Percentiles rank a stretch among this genome's conserved stretches.
Evolutionary conservation across 2,329 filamentous ascomycete genomes (phyloP).

Genomic region (Exophiala sideris): DNA sequence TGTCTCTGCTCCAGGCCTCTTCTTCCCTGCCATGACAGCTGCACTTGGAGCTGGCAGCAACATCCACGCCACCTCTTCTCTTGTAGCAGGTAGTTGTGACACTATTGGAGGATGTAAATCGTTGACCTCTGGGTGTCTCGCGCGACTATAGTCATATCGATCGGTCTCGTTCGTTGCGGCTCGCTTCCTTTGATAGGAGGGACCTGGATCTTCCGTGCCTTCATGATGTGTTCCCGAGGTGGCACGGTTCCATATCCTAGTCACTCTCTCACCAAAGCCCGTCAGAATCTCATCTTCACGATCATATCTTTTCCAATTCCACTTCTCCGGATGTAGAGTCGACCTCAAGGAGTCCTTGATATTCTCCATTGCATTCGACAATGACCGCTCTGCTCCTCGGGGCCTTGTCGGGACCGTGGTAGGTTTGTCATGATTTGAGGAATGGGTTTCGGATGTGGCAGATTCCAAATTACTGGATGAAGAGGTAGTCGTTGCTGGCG

Average conservation of each 20-base stretch:
- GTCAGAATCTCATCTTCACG: conserved; percentile 84
- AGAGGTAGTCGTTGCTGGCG: not conserved
- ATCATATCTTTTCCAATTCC: conserved; percentile 78
- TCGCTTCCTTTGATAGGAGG: conserved; percentile 33
- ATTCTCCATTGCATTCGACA: conserved; percentile 68
- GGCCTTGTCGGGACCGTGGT: conserved; percentile 75
- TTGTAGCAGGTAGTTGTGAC: conserved; percentile 66
- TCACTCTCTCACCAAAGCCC: conserved; percentile 47
- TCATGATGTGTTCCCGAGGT: conserved; percentile 8
- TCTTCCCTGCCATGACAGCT: conserved; percentile 85
- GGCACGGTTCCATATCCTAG: conserved; percentile 25
- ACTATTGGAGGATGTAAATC: conserved; percentile 83
- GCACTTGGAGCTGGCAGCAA: conserved; percentile 85
- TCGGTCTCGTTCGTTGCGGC: conserved; percentile 38
- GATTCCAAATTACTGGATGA: not conserved
- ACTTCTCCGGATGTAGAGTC: conserved; percentile 53
- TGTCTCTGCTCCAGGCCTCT: conserved; percentile 38
- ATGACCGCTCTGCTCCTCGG: conserved; percentile 80
- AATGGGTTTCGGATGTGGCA: not conserved
- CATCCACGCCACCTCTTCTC: conserved; percentile 81
- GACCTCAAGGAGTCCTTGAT: conserved; percentile 53
- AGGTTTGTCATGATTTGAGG: conserved; percentile 47
- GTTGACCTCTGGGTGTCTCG: conserved; percentile 70
- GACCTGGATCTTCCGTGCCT: conserved; percentile 1
- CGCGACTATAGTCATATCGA: conserved; percentile 56